Evolutionary conservation across 1,139 yeast genomes (phyloP).

Genomic region (Zygosaccharomyces sapae): DNA sequence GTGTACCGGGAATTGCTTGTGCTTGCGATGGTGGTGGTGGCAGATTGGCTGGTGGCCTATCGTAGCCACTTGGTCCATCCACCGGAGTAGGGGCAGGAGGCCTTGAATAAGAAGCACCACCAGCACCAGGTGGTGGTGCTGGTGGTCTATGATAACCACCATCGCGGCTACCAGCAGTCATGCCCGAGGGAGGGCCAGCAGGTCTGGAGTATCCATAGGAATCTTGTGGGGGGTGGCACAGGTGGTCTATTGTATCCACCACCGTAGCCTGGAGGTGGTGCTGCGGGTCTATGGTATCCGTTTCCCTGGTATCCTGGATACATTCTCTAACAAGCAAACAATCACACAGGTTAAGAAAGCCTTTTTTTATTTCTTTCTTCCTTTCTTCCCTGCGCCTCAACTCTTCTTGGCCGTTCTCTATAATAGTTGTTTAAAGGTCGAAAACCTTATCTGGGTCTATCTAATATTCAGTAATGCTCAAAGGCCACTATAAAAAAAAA

Average conservation of each 20-base stretch:
- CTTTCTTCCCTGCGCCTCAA: not conserved
- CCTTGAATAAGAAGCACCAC: conserved; percentile 18
- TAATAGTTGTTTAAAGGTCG: not conserved
- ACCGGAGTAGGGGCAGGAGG: conserved; percentile 19
- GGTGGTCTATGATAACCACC: conserved; percentile 23
- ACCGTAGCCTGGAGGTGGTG: conserved; percentile 3
- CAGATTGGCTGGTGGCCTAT: conserved; percentile 17
- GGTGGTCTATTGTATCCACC: conserved; percentile 3
- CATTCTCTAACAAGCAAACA: not conserved
- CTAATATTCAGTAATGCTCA: not conserved
- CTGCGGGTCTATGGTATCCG: conserved; percentile 3
- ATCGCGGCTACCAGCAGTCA: conserved; percentile 14
- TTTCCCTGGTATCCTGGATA: not conserved
- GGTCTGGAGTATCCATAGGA: not conserved
- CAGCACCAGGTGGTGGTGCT: conserved; percentile 19
- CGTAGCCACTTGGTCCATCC: conserved; percentile 13
- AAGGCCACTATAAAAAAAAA: not conserved
- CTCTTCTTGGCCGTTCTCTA: not conserved
- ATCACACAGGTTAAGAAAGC: not conserved
- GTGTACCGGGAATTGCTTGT: conserved; percentile 24
- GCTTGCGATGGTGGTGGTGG: conserved; percentile 28
- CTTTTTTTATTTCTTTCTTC: no score
- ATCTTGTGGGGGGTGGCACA: conserved; percentile 3
- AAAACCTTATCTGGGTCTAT: not conserved
- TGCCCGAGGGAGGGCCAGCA: conserved; percentile 3